Conservation (phyloP, 129 eudicot genomes). For the Escallonia rubra region DNA sequence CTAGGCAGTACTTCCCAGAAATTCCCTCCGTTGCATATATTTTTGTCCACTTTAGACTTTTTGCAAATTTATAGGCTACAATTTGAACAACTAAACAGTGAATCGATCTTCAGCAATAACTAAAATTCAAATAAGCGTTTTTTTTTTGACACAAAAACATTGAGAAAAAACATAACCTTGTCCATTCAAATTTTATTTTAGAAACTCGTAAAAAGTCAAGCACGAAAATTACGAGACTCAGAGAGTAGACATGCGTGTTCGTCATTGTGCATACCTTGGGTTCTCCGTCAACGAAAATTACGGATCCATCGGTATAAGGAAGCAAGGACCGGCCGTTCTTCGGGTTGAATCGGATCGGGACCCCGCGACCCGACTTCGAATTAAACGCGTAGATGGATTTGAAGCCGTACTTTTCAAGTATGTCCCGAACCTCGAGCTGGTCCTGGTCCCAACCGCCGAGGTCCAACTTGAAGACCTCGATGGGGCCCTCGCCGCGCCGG, state of each 20-base stretch:
- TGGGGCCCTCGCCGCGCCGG: slow-evolving; percentile 64
- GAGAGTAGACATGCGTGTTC: too few species aligned
- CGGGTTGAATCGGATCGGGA: slow-evolving; percentile 66
- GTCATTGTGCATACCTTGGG: slow-evolving; percentile 46
- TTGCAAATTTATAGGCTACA: too few species aligned
- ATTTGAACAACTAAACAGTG: too few species aligned
- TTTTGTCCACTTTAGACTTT: too few species aligned
- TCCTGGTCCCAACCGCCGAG: slow-evolving; percentile 91
- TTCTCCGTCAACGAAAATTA: slow-evolving; percentile 57
- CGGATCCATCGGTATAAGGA: slow-evolving; percentile 58
- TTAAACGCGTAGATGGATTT: slow-evolving; percentile 64
- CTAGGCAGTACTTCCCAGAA: background rate
- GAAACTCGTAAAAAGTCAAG: too few species aligned
- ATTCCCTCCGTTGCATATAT: too few species aligned
- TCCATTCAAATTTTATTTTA: too few species aligned
- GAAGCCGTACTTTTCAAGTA: slow-evolving; percentile 56
- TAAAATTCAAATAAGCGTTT: too few species aligned
- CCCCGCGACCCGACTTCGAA: slow-evolving; percentile 60
- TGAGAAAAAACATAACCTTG: too few species aligned
- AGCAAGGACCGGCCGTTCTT: slow-evolving; percentile 66
- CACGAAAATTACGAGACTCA: too few species aligned
- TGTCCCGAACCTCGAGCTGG: slow-evolving; percentile 75
- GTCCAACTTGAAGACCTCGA: slow-evolving; percentile 46
- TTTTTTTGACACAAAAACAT: too few species aligned
- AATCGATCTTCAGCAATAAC: too few species aligned